Evolutionary conservation across 495 filamentous ascomycete genomes (phyloP).

Genomic region (Lophiotrema nucula): DNA sequence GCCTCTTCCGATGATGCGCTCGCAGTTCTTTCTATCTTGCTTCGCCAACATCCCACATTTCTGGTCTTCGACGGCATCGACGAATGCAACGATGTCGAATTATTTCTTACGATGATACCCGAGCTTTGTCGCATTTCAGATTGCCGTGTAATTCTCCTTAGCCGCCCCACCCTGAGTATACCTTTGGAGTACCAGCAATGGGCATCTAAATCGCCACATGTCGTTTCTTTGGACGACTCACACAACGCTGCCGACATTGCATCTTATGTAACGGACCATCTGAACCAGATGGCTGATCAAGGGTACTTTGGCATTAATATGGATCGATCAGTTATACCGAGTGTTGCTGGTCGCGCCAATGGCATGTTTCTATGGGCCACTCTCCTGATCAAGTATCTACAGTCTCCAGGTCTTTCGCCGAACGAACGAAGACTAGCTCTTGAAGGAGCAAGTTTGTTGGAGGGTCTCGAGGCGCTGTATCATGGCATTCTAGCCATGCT

Average conservation of each 20-base stretch:
- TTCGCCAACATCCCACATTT: slow-evolving; percentile 26
- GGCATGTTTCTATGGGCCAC: slow-evolving; percentile 28
- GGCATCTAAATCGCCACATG: slow-evolving; percentile 5
- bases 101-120: slow-evolving; percentile 15
- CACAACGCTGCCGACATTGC: slow-evolving; percentile 16
- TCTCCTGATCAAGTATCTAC: slow-evolving; percentile 20
- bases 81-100: slow-evolving; percentile 20
- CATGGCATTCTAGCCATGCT: slow-evolving; percentile 17
- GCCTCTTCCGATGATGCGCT: slow-evolving; percentile 26
- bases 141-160: slow-evolving; percentile 13
- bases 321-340: slow-evolving; percentile 11
- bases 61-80: slow-evolving; percentile 29
- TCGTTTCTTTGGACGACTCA: slow-evolving; percentile 5
- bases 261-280: slow-evolving; percentile 3
- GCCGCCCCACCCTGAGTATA: slow-evolving; percentile 15
- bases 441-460: not conserved
- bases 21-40: slow-evolving; percentile 14
- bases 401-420: slow-evolving; percentile 20
- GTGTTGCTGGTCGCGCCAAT: slow-evolving; percentile 11
- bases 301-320: slow-evolving; percentile 25
- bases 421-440: slow-evolving; percentile 15
- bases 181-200: slow-evolving; percentile 23
- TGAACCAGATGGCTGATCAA: slow-evolving; percentile 23
- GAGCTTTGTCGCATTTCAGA: slow-evolving; percentile 21
- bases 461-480: slow-evolving; percentile 25